These are phyloP conservation scores for Gnomoniopsis sp. DNA, from an alignment of 2,329 filamentous ascomycete genomes.

Conservation along the genomic window DNA sequence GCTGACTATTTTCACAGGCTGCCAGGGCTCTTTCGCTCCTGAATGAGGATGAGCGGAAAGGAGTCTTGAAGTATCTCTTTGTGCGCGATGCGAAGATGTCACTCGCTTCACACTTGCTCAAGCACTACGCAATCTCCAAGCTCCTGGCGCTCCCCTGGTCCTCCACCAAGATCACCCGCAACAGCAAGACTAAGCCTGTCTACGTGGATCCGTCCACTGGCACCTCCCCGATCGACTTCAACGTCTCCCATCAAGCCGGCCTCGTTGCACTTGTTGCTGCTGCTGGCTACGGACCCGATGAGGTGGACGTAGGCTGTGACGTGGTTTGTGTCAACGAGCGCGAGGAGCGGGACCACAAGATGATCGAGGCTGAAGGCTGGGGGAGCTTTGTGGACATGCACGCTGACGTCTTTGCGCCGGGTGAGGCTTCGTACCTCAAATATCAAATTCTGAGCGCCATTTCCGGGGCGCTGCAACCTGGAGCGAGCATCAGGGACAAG, in stretches of 20 bases:
- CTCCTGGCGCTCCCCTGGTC: constrained; percentile 59
- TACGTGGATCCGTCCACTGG: constrained; percentile 46
- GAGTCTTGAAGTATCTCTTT: constrained; percentile 60
- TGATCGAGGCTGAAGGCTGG: constrained; percentile 60
- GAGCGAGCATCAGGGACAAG: constrained; percentile 33
- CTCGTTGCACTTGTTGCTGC: constrained; percentile 58
- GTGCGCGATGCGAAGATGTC: constrained; percentile 72
- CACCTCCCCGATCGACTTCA: constrained; percentile 58
- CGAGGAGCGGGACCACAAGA: constrained; percentile 55
- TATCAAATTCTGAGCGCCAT: constrained; percentile 29
- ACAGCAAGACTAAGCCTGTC: constrained; percentile 52
- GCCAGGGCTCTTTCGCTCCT: constrained; percentile 52
- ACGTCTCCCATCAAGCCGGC: constrained; percentile 75
- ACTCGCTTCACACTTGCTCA: constrained; percentile 69
- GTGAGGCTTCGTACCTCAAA: constrained; percentile 63
- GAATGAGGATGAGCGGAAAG: constrained; percentile 50
- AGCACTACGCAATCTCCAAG: constrained; percentile 64
- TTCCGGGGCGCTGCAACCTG: constrained; percentile 19
- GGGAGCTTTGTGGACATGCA: constrained; percentile 68
- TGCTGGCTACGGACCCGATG: constrained; percentile 22
- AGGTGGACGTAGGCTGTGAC: constrained; percentile 63
- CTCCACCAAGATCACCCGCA: constrained; percentile 52
- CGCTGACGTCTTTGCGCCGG: constrained; percentile 62
- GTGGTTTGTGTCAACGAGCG: constrained; percentile 74
- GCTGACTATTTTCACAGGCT: constrained; percentile 37